Conservation (phyloP, 2,329 filamentous ascomycete genomes). For the Penicillium sp. region DNA sequence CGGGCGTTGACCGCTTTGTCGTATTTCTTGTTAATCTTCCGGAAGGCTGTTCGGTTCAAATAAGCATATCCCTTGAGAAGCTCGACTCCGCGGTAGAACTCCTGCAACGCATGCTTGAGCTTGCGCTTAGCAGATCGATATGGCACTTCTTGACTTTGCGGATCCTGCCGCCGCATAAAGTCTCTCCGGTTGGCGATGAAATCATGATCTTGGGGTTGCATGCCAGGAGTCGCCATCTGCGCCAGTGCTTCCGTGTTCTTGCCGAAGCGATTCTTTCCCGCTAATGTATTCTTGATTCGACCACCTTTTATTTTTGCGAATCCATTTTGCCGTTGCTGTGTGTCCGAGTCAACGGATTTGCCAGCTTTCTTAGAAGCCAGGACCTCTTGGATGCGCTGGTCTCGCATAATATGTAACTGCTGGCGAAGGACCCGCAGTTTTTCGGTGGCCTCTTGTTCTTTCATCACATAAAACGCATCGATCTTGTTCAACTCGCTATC, state of each 20-base stretch:
- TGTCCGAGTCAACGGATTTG: slow-evolving; percentile 24
- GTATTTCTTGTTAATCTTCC: slow-evolving; percentile 98
- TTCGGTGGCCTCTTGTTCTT: slow-evolving; percentile 79
- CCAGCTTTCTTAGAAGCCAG: slow-evolving; percentile 49
- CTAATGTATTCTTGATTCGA: slow-evolving; percentile 43
- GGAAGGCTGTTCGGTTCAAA: slow-evolving; percentile 87
- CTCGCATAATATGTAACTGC: slow-evolving; percentile 91
- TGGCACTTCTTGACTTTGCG: slow-evolving; percentile 61
- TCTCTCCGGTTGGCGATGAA: slow-evolving; percentile 44
- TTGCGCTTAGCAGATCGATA: slow-evolving; percentile 89
- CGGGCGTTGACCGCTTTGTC: slow-evolving; percentile 84
- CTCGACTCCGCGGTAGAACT: slow-evolving; percentile 90
- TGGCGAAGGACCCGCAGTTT: slow-evolving; percentile 70
- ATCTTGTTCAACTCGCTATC: slow-evolving; percentile 87
- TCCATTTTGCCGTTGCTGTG: slow-evolving; percentile 23
- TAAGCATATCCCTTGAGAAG: slow-evolving; percentile 87
- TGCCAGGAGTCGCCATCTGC: slow-evolving; percentile 44
- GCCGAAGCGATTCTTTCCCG: slow-evolving; percentile 51
- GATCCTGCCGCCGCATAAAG: slow-evolving; percentile 49
- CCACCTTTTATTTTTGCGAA: slow-evolving; percentile 27
- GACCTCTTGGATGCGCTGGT: slow-evolving; percentile 72
- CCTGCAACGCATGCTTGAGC: slow-evolving; percentile 84
- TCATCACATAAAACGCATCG: slow-evolving; percentile 81
- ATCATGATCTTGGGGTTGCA: slow-evolving; percentile 32
- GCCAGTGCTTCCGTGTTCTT: slow-evolving; percentile 56